Conservation (phyloP, 2,329 filamentous ascomycete genomes). For the Sarocladium brachiariae region DNA sequence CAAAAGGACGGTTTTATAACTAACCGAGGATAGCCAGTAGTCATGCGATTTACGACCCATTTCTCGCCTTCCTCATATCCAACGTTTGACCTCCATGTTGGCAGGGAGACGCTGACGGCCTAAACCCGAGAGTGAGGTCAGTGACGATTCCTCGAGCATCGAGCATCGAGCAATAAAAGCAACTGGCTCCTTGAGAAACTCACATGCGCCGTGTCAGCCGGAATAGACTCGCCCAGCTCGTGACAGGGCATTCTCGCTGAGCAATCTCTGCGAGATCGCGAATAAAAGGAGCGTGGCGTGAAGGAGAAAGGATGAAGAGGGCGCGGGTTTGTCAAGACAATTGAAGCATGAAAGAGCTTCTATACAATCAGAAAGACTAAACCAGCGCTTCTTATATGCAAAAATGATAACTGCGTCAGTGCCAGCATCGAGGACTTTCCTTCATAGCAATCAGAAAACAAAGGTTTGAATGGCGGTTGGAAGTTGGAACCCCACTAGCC, state of each 20-base stretch:
- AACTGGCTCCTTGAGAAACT: slow-evolving; percentile 25
- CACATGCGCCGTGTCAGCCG: slow-evolving; percentile 72
- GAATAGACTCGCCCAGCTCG: slow-evolving; percentile 63
- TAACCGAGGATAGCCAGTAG: slow-evolving; percentile 82
- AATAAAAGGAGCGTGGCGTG: no score
- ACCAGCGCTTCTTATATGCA: not conserved
- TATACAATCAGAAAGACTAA: not conserved
- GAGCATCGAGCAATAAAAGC: not conserved
- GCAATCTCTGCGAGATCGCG: no score
- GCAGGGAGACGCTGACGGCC: slow-evolving; percentile 94
- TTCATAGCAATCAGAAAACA: no score
- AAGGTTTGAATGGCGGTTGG: not conserved
- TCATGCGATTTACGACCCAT: slow-evolving; percentile 81
- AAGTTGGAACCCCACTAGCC: slow-evolving; percentile 3
- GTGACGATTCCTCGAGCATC: no score
- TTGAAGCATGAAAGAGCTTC: not conserved
- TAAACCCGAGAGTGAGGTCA: slow-evolving; percentile 26
- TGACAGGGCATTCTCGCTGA: slow-evolving; percentile 42
- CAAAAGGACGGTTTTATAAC: slow-evolving; percentile 14
- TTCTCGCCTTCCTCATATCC: slow-evolving; percentile 89
- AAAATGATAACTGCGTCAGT: no score
- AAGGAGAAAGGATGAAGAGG: no score
- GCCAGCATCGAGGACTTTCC: no score
- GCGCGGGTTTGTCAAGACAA: not conserved
- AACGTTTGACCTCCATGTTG: slow-evolving; percentile 85